Conservation (phyloP, 2,329 filamentous ascomycete species). For the Colletotrichum limetticola region DNA sequence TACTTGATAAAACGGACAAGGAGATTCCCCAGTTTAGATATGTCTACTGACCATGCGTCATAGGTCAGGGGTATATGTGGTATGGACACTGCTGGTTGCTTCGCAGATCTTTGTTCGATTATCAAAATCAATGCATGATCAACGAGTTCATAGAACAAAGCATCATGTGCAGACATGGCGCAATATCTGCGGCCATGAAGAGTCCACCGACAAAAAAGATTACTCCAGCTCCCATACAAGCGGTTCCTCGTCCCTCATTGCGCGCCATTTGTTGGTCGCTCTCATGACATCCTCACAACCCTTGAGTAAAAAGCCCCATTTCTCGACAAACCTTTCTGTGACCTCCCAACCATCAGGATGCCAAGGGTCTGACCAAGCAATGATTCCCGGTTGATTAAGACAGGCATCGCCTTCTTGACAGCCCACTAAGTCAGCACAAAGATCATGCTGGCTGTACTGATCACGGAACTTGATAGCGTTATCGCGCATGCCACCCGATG, state of each 20-base stretch:
- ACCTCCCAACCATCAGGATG: constrained; percentile 59
- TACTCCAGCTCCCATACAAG: constrained; percentile 26
- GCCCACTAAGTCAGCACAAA: constrained; percentile 25
- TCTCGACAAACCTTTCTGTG: constrained; percentile 53
- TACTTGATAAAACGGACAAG: constrained; percentile 63
- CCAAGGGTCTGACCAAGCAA: constrained; percentile 44
- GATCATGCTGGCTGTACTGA: constrained; percentile 9
- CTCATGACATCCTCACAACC: constrained; percentile 51
- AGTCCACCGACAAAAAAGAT: not conserved
- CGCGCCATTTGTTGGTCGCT: constrained; percentile 49
- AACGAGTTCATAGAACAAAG: not conserved
- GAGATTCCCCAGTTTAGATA: constrained; percentile 66
- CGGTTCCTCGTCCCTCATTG: constrained; percentile 18
- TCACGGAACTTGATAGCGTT: constrained; percentile 38
- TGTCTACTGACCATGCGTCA: constrained; percentile 43
- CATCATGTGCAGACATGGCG: not conserved
- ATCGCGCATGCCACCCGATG: constrained; percentile 42
- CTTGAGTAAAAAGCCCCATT: constrained; percentile 53
- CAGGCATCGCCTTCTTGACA: not conserved
- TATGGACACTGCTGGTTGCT: no score
- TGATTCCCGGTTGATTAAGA: constrained; percentile 27
- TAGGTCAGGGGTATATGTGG: not conserved
- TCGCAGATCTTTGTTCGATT: not conserved
- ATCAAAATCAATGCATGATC: not conserved
- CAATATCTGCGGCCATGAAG: not conserved